Conservation (phyloP, 495 filamentous ascomycete species). For the Talaromyces ruber region DNA sequence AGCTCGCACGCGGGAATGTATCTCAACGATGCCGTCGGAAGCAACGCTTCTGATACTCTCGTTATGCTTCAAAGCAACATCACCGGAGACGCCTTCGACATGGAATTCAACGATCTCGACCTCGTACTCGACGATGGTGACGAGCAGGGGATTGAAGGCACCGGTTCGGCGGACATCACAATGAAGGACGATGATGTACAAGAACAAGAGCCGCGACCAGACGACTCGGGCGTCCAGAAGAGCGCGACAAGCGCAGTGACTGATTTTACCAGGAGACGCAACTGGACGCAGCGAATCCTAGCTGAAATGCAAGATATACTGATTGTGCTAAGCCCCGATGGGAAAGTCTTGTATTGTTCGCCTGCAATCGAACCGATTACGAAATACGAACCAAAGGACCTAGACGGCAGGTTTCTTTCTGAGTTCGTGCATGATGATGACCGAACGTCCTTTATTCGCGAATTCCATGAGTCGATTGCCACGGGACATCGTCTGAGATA, state of each 20-base stretch:
- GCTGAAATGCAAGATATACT: slow-evolving; percentile 86
- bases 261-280: slow-evolving; percentile 74
- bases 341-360: slow-evolving; percentile 75
- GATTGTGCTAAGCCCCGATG: slow-evolving; percentile 77
- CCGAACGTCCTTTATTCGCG: slow-evolving; percentile 70
- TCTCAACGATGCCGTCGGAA: slow-evolving; percentile 1
- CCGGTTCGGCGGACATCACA: neutral
- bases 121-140: slow-evolving; percentile 1
- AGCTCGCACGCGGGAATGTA: neutral
- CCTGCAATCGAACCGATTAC: slow-evolving; percentile 72
- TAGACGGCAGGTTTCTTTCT: slow-evolving; percentile 64
- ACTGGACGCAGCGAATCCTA: slow-evolving; percentile 83
- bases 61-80: neutral
- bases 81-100: neutral
- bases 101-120: neutral
- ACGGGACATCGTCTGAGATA: slow-evolving; percentile 68
- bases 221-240: slow-evolving; percentile 2
- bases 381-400: slow-evolving; percentile 59
- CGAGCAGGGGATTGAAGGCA: neutral
- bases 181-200: neutral
- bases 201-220: slow-evolving; percentile 1
- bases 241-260: slow-evolving; percentile 23
- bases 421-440: slow-evolving; percentile 88
- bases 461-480: slow-evolving; percentile 90
- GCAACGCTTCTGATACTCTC: neutral